A percentile compares a stretch with the other conserved stretches of the same genome.
These are phyloP conservation scores for Nothomitra cinnamomea DNA, from an alignment of 2,329 filamentous ascomycete species.

Conservation along the genomic window DNA sequence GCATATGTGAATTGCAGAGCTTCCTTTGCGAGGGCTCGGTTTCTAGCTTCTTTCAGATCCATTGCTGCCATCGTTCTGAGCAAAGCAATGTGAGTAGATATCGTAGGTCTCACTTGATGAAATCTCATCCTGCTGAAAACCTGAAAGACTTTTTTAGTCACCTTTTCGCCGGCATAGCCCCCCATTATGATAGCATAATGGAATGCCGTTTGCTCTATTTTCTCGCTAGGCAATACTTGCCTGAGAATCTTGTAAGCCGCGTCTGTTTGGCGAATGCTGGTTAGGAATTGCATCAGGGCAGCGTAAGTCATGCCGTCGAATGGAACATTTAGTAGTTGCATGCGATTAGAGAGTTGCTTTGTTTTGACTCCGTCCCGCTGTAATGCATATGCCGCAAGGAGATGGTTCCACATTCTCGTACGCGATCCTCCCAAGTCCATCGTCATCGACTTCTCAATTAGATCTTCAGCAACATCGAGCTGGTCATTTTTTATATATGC, in stretches of 20 bases:
- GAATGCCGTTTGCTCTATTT: constrained; percentile 26
- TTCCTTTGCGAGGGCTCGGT: constrained; percentile 9
- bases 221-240: constrained; percentile 31
- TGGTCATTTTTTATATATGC: constrained; percentile 32
- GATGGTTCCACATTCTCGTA: constrained; percentile 59
- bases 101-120: constrained; percentile 22
- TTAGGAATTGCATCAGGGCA: constrained; percentile 41
- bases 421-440: constrained; percentile 33
- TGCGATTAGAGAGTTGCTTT: constrained; percentile 35
- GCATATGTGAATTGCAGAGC: constrained; percentile 15
- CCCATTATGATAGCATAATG: constrained; percentile 37
- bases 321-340: constrained; percentile 33
- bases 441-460: constrained; percentile 35
- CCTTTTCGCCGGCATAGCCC: constrained; percentile 26
- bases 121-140: constrained; percentile 29
- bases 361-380: constrained; percentile 39
- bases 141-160: constrained; percentile 30
- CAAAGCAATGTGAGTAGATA: constrained; percentile 27
- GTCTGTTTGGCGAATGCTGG: constrained; percentile 33
- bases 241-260: constrained; percentile 36
- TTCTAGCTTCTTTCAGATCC: constrained; percentile 13
- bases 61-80: constrained; percentile 19
- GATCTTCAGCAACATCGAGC: constrained; percentile 21
- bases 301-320: constrained; percentile 41
- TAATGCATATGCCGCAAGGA: constrained; percentile 53